phyloP scores from a whole-genome alignment of 768 basidiomycete genomes.

The Hirschioporus abietinus region DNA sequence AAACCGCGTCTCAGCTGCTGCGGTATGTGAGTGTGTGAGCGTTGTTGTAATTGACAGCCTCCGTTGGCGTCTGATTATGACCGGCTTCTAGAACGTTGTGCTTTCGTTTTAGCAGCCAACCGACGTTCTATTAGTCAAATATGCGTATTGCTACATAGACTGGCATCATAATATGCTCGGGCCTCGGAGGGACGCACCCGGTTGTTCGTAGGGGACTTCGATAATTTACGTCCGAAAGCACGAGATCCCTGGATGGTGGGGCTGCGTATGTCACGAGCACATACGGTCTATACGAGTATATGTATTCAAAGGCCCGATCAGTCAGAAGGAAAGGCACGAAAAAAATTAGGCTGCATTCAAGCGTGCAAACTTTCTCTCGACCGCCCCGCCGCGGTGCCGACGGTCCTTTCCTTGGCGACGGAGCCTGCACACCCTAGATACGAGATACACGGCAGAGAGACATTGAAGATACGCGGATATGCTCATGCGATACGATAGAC shows the following conservation, averaged over 20 bases:
- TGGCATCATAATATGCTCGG: no score
- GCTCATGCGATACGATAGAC: no score
- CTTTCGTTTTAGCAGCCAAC: no score
- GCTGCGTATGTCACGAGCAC: no score
- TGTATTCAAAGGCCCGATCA: neutral
- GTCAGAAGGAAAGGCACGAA: neutral
- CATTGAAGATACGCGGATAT: no score
- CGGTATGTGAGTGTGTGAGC: neutral
- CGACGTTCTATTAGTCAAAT: no score
- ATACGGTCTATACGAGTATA: no score
- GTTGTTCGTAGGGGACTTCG: neutral
- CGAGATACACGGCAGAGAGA: neutral
- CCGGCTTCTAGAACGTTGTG: neutral
- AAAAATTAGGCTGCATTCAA: neutral
- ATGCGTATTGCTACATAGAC: no score
- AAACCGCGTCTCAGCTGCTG: neutral
- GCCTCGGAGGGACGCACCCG: no score
- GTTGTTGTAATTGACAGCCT: neutral
- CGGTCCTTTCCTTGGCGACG: neutral
- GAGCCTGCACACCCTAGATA: neutral
- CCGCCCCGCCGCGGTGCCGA: neutral
- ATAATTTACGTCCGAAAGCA: neutral
- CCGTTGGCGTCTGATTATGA: neutral
- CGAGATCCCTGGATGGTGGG: neutral
- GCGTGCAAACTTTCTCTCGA: neutral